Conservation (phyloP, 108 stramenopile species). For the Nitzschia inconspicua region DNA sequence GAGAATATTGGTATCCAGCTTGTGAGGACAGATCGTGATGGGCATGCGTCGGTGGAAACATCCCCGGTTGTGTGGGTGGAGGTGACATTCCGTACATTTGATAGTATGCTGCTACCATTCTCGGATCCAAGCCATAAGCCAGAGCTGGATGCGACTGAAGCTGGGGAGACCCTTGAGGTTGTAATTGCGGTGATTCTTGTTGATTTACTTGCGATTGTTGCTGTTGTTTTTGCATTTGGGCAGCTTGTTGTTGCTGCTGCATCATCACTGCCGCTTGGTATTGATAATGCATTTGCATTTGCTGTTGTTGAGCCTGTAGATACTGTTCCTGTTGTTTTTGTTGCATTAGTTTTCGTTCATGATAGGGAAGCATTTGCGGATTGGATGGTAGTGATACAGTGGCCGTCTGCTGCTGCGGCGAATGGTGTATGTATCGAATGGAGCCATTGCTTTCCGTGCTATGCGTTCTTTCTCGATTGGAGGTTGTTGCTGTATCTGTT, state of each 20-base stretch:
- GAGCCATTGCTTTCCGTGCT: conserved; percentile 39
- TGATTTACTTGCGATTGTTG: conserved; percentile 19
- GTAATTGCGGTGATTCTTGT: conserved; percentile 8
- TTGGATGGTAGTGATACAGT: conserved; percentile 10
- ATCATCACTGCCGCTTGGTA: conserved; percentile 4
- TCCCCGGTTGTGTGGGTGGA: no score
- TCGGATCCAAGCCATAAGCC: conserved; percentile 11
- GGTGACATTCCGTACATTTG: conserved; percentile 21
- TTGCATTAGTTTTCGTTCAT: conserved; percentile 43
- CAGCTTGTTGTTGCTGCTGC: conserved; percentile 1
- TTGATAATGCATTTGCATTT: background rate
- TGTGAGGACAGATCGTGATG: conserved; percentile 13
- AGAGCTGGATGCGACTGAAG: conserved; percentile 15
- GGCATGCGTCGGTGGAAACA: no score
- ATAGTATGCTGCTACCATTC: conserved; percentile 1
- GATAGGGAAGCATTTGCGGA: conserved; percentile 50
- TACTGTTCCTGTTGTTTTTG: conserved; percentile 31
- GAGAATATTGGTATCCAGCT: conserved; percentile 1
- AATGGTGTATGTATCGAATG: conserved; percentile 9
- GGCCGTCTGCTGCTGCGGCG: background rate
- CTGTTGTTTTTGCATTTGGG: conserved; percentile 18
- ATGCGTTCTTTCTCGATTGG: conserved; percentile 16
- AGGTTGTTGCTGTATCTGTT: background rate
- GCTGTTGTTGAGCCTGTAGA: conserved; percentile 13
- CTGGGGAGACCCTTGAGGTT: conserved; percentile 18